Evolutionary conservation across 1,284 basidiomycete genomes (phyloP).

Genomic region (Tilletiaria anomala): DNA sequence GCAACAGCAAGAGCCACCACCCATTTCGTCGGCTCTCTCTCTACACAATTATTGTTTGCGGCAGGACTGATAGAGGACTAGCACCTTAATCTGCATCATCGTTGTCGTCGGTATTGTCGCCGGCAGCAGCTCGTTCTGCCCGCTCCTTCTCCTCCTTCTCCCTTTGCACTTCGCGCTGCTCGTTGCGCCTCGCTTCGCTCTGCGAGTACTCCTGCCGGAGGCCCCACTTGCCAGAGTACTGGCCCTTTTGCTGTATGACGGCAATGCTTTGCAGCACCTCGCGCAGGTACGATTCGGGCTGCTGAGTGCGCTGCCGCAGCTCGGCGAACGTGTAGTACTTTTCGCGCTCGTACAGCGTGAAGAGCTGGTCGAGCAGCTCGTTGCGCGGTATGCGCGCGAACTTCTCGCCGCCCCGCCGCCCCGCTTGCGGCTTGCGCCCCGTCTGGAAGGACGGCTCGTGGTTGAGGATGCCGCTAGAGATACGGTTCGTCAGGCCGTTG

Average conservation of each 20-base stretch:
- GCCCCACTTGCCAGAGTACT: slow-evolving; percentile 43
- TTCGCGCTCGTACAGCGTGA: slow-evolving; percentile 60
- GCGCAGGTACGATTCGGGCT: slow-evolving; percentile 80
- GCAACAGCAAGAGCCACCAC: too few relatives aligned
- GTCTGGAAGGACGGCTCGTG: not conserved
- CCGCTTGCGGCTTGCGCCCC: not conserved
- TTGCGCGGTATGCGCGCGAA: slow-evolving; percentile 77
- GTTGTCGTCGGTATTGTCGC: too few relatives aligned
- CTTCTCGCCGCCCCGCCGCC: slow-evolving; percentile 46
- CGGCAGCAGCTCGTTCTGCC: too few relatives aligned
- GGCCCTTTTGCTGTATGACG: slow-evolving; percentile 60
- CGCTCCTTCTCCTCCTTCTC: too few relatives aligned
- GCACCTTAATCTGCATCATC: too few relatives aligned
- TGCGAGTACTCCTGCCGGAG: not conserved
- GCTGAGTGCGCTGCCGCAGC: slow-evolving; percentile 65
- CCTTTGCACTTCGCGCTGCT: not conserved
- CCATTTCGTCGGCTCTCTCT: too few relatives aligned
- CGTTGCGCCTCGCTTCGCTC: not conserved
- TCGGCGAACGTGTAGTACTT: slow-evolving; percentile 70
- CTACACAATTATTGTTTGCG: too few relatives aligned
- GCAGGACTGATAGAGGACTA: too few relatives aligned
- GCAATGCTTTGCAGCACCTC: slow-evolving; percentile 72
- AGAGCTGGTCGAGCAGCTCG: slow-evolving; percentile 74
- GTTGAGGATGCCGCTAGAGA: not conserved
- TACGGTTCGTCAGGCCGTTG: not conserved